Evolutionary conservation across 441 rosid species (phyloP).

Genomic region (Aleurites moluccanus): DNA sequence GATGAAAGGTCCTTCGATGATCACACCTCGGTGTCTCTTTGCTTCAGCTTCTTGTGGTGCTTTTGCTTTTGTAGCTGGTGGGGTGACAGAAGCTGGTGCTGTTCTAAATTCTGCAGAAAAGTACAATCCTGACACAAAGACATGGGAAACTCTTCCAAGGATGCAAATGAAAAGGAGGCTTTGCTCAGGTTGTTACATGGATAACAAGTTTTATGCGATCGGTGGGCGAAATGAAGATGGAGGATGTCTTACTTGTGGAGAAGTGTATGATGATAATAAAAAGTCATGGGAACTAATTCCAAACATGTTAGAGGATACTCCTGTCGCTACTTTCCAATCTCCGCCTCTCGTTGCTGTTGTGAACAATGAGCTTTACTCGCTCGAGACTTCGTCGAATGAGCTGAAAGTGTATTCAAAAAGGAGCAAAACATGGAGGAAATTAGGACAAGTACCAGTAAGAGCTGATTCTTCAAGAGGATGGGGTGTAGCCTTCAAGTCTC

Average conservation of each 20-base stretch:
- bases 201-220: conserved; percentile 65
- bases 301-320: conserved; percentile 51
- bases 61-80: conserved; percentile 75
- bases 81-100: conserved; percentile 36
- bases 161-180: conserved; percentile 55
- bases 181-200: conserved; percentile 79
- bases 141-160: conserved; percentile 58
- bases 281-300: conserved; percentile 66
- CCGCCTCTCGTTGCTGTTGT: conserved; percentile 88
- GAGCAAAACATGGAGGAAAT: conserved; percentile 60
- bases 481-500: conserved; percentile 93
- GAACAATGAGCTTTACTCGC: conserved; percentile 62
- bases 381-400: conserved; percentile 71
- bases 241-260: conserved; percentile 59
- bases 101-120: conserved; percentile 64
- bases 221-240: conserved; percentile 65
- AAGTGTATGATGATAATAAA: conserved; percentile 57
- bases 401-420: conserved; percentile 53
- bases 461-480: conserved; percentile 74
- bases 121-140: conserved; percentile 59
- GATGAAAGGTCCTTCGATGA: conserved; percentile 79
- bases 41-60: conserved; percentile 75
- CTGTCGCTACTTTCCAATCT: conserved; percentile 54
- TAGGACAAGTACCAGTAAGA: conserved; percentile 74
- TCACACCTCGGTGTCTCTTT: conserved; percentile 62